Evolutionary conservation across 1,284 basidiomycete genomes (phyloP), one percentile per base, ranked within the genome.

Genomic region (Ustilago vetiveriae): DNA sequence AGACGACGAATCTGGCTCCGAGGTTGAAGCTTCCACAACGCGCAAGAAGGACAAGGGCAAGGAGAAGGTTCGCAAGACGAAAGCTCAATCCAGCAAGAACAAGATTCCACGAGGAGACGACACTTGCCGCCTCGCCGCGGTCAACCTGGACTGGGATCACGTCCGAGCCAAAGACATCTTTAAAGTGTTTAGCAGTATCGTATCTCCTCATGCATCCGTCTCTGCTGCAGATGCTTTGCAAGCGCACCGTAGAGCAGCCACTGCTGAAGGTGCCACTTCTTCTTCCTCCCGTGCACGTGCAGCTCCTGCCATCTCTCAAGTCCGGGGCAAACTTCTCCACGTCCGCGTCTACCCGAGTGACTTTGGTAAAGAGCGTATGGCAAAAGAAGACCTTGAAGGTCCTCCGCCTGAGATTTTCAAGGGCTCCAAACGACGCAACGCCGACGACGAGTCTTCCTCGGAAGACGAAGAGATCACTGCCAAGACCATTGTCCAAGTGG

Each of bases 101-200:
- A 70, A 62, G 35, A 62, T 76, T 21, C 65, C 64, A 6, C 64
- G 70, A 10, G 78, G 76, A 23, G 76, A 76, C 37, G 77, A 77
- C 43, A 81, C 79, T 6, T 29, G 44, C 41, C 87, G 95, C 13
- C 84, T 98, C 6, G 96, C 95, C 0, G 88, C 91, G 24, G 95
- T 99, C 72, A 98, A 98, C 82, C 87, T 98, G 59, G 96, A 99
- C 84, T 99, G 96, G 96, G 96, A 98, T 83, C 88, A 98, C 83
- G 88, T 98, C 52, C 90, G 91, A 44, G 92, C 95, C 1, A 85
- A 85, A 30, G 94, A 98, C 82, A 85, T 99, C 22, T 97, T 88
- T 87, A 93, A 92, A 82, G 91, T 98, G 37, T 94, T 93, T 83
- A 89, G 92, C 30, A 97, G 94, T 4, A 87, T 95, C 48, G 86